These are phyloP conservation scores for Polygonum maritimum DNA, from an alignment of 148 eudicot species.

Conservation along the genomic window DNA sequence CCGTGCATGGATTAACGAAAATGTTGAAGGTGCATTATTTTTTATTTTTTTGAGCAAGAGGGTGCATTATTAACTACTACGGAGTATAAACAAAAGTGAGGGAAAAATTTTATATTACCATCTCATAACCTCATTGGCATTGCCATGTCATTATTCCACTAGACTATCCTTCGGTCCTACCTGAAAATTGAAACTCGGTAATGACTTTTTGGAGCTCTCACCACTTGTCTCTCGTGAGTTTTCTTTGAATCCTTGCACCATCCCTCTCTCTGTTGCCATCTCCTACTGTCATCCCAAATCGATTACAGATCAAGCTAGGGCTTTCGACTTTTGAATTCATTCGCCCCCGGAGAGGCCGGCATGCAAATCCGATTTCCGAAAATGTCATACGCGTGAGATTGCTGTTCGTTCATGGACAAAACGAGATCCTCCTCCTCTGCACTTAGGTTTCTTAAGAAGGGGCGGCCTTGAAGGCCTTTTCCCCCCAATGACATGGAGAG, in stretches of 20 bases:
- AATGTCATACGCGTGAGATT: constrained; percentile 1
- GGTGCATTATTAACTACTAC: no score
- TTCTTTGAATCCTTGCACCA: neutral
- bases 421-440: constrained; percentile 1
- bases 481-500: neutral
- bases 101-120: no score
- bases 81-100: no score
- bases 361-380: constrained; percentile 7
- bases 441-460: neutral
- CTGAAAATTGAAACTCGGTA: neutral
- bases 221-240: neutral
- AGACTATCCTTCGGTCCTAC: neutral
- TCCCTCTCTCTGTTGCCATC: neutral
- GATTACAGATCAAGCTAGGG: neutral
- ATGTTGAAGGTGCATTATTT: no score
- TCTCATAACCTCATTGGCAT: no score
- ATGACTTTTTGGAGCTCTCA: neutral
- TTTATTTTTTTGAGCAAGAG: no score
- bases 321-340: neutral
- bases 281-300: neutral
- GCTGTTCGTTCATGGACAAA: constrained; percentile 9
- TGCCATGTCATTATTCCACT: no score
- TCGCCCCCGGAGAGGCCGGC: neutral
- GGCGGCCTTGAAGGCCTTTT: neutral
- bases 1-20: no score